Base-by-base conservation (phyloP, 2,329 filamentous ascomycete genomes). In the Tolypocladium ophioglossoides region DNA sequence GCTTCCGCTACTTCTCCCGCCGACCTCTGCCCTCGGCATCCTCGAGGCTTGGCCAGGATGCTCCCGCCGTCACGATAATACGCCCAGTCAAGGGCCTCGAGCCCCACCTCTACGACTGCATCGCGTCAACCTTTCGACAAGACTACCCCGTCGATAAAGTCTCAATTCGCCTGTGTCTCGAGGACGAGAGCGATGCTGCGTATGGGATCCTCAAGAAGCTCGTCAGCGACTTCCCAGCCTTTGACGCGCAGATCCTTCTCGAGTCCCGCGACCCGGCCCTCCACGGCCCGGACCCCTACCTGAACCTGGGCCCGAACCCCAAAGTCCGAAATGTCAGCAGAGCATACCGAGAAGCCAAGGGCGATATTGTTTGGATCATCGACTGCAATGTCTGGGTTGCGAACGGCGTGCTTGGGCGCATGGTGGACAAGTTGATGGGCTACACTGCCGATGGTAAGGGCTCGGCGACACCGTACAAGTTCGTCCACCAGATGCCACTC, bases 381-480 rank as follows among this genome's bases (percentile, higher is more conserved):
- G 94, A 99, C 71, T 96, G 91, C 74, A 99, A 99, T 65, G 84
- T 99, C 52, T 99, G 95, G 94, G 79, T 96, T 38, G 83, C 83
- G 7, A 83, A 76, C 46, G 87, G 87, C 12, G 89, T 90, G 0
- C 83, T 87, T 50, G 90, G 87, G 0, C 83, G 91, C 54, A 94
- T 97, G 87, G 89, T 97, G 9, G 90, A 95, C 67, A 86, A 84
- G 67, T 77, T 99, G 1, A 86, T 83, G 65, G 95, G 94, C 1
- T 84, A 79, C 1, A n/a, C 44, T 47, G 65, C 72, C 1, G 65
- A 75, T 34, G 79, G 78, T 2, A 75, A 69, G 41, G 35, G 51
- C n/a, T 68, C 69, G 6, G 73, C 73, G 34, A 78, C 59, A 53
- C 82, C 83, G 1, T 89, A 88, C 77, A 97, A 96, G 67, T 94